phyloP scores from a whole-genome alignment of 108 stramenopile genomes.

The Skeletonema tropicum region DNA sequence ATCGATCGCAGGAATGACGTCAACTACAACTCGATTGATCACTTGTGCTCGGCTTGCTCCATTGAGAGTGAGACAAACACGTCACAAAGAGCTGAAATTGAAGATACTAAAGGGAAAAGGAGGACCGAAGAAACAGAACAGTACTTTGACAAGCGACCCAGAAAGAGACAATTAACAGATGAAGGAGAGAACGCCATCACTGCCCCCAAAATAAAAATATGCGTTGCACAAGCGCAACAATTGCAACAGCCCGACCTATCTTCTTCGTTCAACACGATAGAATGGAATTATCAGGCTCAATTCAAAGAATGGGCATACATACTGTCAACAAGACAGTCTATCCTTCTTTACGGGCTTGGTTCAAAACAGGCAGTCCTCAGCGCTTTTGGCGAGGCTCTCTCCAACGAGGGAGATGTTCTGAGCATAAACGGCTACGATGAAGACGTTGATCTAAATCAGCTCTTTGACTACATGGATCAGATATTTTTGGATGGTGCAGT shows the following conservation, averaged over 20 bases:
- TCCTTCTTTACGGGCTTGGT: constrained; percentile 78
- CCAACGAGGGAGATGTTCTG: constrained; percentile 48
- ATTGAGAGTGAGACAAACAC: neutral
- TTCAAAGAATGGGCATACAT: constrained; percentile 70
- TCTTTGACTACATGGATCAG: constrained; percentile 57
- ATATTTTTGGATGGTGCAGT: constrained; percentile 49
- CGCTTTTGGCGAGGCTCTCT: constrained; percentile 57
- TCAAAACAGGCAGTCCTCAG: constrained; percentile 63
- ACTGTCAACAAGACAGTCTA: constrained; percentile 65
- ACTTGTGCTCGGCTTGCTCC: constrained; percentile 13
- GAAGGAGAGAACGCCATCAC: constrained; percentile 18
- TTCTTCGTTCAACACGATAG: constrained; percentile 10
- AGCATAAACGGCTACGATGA: constrained; percentile 48
- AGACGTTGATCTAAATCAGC: constrained; percentile 46
- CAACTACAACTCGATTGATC: constrained; percentile 10
- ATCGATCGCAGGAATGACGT: constrained; percentile 21
- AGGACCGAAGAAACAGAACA: constrained; percentile 20
- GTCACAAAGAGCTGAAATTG: neutral
- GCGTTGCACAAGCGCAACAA: constrained; percentile 20
- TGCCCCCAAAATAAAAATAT: constrained; percentile 19
- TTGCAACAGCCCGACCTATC: constrained; percentile 14
- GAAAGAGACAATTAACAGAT: constrained; percentile 9
- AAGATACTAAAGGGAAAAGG: neutral
- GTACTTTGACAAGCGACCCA: constrained; percentile 26
- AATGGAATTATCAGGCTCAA: constrained; percentile 17